Evolutionary conservation across 2,329 filamentous ascomycete genomes (phyloP).

Genomic region (Diaporthe citri): DNA sequence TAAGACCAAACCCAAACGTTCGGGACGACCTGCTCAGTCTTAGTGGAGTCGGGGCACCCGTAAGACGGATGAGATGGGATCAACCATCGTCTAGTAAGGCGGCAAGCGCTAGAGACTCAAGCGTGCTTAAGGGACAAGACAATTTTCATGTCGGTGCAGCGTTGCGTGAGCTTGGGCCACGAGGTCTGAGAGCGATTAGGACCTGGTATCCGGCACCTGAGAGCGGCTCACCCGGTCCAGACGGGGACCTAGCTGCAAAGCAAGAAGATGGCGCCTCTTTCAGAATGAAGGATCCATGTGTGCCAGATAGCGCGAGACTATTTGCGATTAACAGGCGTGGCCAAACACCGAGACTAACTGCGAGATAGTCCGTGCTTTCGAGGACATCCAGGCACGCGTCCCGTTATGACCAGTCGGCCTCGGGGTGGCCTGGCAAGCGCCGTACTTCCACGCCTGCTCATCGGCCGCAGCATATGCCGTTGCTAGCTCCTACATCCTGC

Average conservation of each 20-base stretch:
- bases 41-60: neutral
- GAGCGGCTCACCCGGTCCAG: neutral
- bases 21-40: neutral
- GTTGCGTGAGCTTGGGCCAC: slow-evolving; percentile 22
- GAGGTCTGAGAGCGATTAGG: slow-evolving; percentile 7
- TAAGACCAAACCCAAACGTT: neutral
- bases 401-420: neutral
- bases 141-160: neutral
- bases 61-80: neutral
- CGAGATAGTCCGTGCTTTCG: neutral
- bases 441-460: neutral
- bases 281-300: neutral
- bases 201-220: neutral
- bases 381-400: neutral
- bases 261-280: neutral
- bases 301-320: neutral
- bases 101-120: neutral
- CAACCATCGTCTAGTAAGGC: neutral
- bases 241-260: neutral
- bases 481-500: neutral
- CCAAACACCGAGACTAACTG: neutral
- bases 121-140: neutral
- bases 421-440: neutral
- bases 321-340: neutral
- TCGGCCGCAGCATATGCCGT: neutral